Evolutionary conservation across 768 basidiomycete species (phyloP), one percentile per base, ranked within the genome.

Genomic region (Xerocomellus intermedius): DNA sequence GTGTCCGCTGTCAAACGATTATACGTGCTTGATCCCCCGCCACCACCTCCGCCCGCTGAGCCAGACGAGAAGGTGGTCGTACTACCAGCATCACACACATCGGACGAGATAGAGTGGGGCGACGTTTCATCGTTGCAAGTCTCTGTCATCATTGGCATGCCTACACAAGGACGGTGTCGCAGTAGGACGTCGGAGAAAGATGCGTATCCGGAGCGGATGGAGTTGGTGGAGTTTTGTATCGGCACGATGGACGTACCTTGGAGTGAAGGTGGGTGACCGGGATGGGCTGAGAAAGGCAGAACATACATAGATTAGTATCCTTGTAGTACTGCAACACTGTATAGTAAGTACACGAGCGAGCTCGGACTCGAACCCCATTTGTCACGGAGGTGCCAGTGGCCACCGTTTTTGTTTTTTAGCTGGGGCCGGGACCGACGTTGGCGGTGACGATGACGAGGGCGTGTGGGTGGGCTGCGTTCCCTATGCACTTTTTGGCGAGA

Each of bases 401-500:
- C n/a, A n/a, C n/a, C n/a, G n/a, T n/a, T n/a, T n/a, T n/a, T n/a
- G n/a, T n/a, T n/a, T n/a, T n/a, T n/a, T n/a, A n/a, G 62, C 81
- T 78, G 1, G 73, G 72, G 0, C 88, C 89, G 0, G 86, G 80
- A 0, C 86, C 85, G 30, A 96, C 87, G 67, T 97, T 96, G 42
- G 96, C 94, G 0, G 96, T 98, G 61, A 97, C 94, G 64, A 99
- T 92, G 68, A 98, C 92, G 35, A 99, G 86, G 9, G 91, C 82
- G 64, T 93, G 86, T 7, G 80, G 74, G 65, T 94, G 90, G 9
- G 87, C 96, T 24, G 88, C 77, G 69, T 99, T 97, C 96, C 96
- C 98, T 53, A 98, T 87, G 73, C 96, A 98, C 73, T 93, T 94
- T 60, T 81, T 1, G 94, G 85, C n/a, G n/a, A n/a, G n/a, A n/a